These are phyloP conservation scores for Globisporangium parvum DNA, from an alignment of 352 stramenopile genomes.

Conservation along the genomic window DNA sequence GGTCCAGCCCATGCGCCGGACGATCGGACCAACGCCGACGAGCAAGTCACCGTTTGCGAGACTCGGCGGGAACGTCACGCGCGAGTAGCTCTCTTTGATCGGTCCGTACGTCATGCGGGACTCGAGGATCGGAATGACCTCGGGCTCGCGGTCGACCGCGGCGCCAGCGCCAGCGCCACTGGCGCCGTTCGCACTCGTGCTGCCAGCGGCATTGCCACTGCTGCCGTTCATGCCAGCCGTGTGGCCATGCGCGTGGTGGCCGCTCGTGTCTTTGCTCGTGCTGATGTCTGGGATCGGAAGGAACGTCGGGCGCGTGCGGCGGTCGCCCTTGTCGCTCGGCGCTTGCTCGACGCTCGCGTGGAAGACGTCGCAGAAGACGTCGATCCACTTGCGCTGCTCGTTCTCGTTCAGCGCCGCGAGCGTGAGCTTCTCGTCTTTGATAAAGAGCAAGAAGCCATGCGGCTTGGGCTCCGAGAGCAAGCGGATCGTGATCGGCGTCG, in stretches of 20 bases:
- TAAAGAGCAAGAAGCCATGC: conserved; percentile 65
- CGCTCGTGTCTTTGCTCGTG: conserved; percentile 1
- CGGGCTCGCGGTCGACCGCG: conserved; percentile 20
- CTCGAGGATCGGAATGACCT: conserved; percentile 53
- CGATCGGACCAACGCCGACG: conserved; percentile 64
- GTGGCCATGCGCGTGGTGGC: neutral
- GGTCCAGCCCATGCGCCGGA: conserved; percentile 76
- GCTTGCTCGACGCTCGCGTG: conserved; percentile 66
- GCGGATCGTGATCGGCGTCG: conserved; percentile 70
- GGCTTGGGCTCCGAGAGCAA: conserved; percentile 66
- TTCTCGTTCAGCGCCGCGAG: conserved; percentile 63
- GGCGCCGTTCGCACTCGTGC: conserved; percentile 6
- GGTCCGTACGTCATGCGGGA: conserved; percentile 58
- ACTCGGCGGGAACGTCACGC: conserved; percentile 70
- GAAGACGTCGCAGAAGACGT: conserved; percentile 73
- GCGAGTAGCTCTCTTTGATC: conserved; percentile 72
- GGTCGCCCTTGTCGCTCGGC: conserved; percentile 48
- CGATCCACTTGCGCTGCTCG: conserved; percentile 71
- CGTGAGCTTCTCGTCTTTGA: conserved; percentile 77
- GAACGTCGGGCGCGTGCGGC: conserved; percentile 55
- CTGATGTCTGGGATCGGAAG: conserved; percentile 55
- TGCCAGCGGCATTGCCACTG: conserved; percentile 11
- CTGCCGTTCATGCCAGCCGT: neutral
- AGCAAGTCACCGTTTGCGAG: conserved; percentile 71
- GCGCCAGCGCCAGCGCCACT: conserved; percentile 18